These are phyloP conservation scores for Wickerhamiella sergipiensis DNA, from an alignment of 805 yeast species.

Conservation along the genomic window DNA sequence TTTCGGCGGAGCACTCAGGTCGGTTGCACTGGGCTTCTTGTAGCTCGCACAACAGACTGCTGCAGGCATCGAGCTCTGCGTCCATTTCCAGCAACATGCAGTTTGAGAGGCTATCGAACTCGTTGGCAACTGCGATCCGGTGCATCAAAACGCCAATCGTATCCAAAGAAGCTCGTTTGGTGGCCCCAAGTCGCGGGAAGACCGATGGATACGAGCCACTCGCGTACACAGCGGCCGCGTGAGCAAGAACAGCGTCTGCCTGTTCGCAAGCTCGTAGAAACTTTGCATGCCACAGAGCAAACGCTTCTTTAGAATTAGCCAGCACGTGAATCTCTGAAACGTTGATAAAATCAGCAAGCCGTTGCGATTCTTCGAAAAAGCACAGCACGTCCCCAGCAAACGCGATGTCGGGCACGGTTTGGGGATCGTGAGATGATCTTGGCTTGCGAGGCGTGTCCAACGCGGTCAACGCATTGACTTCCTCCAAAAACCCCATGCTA, in stretches of 20 bases:
- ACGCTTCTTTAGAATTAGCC: neutral
- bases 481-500: neutral
- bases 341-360: neutral
- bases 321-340: neutral
- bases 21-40: neutral
- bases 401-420: neutral
- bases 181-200: neutral
- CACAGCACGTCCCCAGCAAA: neutral
- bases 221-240: neutral
- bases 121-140: conserved; percentile 2
- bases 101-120: conserved; percentile 2
- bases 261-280: neutral
- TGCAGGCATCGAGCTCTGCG: conserved; percentile 4
- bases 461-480: neutral
- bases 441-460: neutral
- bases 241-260: neutral
- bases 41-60: neutral
- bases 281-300: neutral
- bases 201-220: neutral
- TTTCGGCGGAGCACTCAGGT: neutral
- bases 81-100: neutral
- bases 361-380: neutral
- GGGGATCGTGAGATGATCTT: neutral
- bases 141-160: neutral
- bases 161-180: neutral